These are phyloP conservation scores for Hermanozyma aechmeae DNA, from an alignment of 805 yeast species.

Conservation along the genomic window DNA sequence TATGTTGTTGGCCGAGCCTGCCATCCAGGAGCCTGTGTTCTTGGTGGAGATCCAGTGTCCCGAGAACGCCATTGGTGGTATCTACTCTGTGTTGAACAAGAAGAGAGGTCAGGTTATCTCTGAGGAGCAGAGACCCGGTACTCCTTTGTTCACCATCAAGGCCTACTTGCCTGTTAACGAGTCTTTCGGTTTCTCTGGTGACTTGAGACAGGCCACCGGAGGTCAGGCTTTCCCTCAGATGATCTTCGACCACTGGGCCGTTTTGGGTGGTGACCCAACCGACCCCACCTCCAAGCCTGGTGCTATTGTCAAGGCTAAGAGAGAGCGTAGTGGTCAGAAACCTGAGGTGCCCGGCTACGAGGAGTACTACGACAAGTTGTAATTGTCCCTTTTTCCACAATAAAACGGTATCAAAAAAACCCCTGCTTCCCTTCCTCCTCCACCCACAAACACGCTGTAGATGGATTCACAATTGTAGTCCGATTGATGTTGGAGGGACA, in stretches of 20 bases:
- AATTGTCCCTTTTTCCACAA: too few relatives aligned
- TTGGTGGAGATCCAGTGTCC: conserved; percentile 99
- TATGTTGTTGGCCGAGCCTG: conserved; percentile 96
- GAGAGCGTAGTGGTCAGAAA: conserved; percentile 97
- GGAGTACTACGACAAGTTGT: conserved; percentile 94
- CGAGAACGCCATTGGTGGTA: conserved; percentile 99
- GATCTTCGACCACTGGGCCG: conserved; percentile 98
- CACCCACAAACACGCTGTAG: too few relatives aligned
- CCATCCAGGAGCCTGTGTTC: conserved; percentile 98
- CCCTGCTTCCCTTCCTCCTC: too few relatives aligned
- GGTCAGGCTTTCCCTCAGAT: conserved; percentile 99
- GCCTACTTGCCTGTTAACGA: conserved; percentile 99
- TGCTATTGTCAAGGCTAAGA: conserved; percentile 48
- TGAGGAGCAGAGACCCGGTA: conserved; percentile 99
- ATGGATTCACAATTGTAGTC: too few relatives aligned
- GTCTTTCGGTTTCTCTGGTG: conserved; percentile 99
- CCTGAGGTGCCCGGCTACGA: conserved; percentile 97
- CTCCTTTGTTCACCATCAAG: conserved; percentile 99
- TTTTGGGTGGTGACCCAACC: conserved; percentile 84
- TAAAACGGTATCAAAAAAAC: too few relatives aligned
- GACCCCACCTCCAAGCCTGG: conserved; percentile 68
- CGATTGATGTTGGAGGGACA: too few relatives aligned
- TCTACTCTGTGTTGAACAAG: conserved; percentile 98
- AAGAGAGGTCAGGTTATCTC: conserved; percentile 99
- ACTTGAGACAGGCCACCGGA: conserved; percentile 99